Conservation (phyloP, 2,329 filamentous ascomycete species). For the Pochonia chlamydosporia region DNA sequence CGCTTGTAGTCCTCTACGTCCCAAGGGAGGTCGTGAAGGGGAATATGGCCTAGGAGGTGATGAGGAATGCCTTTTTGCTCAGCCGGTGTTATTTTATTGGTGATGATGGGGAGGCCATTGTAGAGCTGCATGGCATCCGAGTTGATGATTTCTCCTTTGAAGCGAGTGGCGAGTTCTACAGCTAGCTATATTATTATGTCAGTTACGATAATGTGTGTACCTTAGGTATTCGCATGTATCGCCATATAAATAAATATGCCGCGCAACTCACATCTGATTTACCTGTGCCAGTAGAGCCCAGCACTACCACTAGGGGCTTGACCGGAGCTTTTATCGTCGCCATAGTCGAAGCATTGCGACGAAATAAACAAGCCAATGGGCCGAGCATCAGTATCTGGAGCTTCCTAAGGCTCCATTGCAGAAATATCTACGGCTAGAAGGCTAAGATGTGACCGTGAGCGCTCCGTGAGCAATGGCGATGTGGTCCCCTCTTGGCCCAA, state of each 20-base stretch:
- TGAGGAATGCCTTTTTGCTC: slow-evolving; percentile 80
- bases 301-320: slow-evolving; percentile 68
- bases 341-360: slow-evolving; percentile 36
- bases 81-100: slow-evolving; percentile 76
- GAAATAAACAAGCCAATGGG: slow-evolving; percentile 16
- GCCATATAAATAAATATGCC: background rate
- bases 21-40: slow-evolving; percentile 74
- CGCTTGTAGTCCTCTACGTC: slow-evolving; percentile 71
- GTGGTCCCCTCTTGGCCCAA: too few species aligned
- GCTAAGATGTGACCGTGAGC: background rate
- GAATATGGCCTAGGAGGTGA: slow-evolving; percentile 77
- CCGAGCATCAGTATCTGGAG: slow-evolving; percentile 19
- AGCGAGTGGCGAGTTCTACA: slow-evolving; percentile 74
- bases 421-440: background rate
- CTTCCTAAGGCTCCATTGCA: background rate
- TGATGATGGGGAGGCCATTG: slow-evolving; percentile 83
- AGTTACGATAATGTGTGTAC: background rate
- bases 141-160: slow-evolving; percentile 93
- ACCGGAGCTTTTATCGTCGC: slow-evolving; percentile 30
- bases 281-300: slow-evolving; percentile 88
- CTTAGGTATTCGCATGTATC: background rate
- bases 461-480: too few species aligned
- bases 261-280: slow-evolving; percentile 72
- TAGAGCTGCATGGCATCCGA: slow-evolving; percentile 99
- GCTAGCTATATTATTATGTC: slow-evolving; percentile 58